Evolutionary conservation across 2,329 filamentous ascomycete genomes (phyloP), one percentile per base, ranked within the genome.

Genomic region (Aspergillus aculeatus): DNA sequence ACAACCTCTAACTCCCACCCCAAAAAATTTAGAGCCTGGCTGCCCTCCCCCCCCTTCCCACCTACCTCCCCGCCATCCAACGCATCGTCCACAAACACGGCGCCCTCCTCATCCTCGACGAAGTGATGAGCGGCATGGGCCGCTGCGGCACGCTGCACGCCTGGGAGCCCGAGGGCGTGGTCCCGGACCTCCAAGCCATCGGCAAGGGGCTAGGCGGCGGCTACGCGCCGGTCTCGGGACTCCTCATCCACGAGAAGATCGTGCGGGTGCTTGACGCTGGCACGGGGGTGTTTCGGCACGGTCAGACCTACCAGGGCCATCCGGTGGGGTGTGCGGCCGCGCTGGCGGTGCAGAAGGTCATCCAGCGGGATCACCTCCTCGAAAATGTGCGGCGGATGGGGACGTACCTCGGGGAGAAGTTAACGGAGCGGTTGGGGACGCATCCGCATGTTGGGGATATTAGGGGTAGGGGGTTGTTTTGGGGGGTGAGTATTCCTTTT

Each of bases 81-180:
- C 77, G 78, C 2, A 78, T 95, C 1, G 95, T 91, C 71, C 82
- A 88, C 55, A 85, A 84, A 61, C 81, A 94, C 68, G 90, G 88
- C 0, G 86, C 88, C 0, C 82, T 95, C 0, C 79, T 95, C n/a
- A 88, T 94, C 50, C 76, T 94, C 0, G 91, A 95, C 68, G 91
- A 94, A 70, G 82, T 92, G 49, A 91, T 92, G 88, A 83, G 80
- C 62, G 85, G 85, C 2, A 83, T 84, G 77, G 85, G 85, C 6
- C 80, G 85, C 6, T 80, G 77, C n/a, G 85, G 84, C 1, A 82
- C 81, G 1, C 68, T 85, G 2, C 84, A 86, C 64, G 84, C 82
- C 6, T 87, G 83, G 83, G 79, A 87, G 62, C 79, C 85, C 52
- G 81, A 86, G 59, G 80, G 72, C n/a, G 78, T 86, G 2, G 77